These are phyloP conservation scores for Aspergillus aculeatus DNA, from an alignment of 2,329 filamentous ascomycete genomes.

Conservation along the genomic window DNA sequence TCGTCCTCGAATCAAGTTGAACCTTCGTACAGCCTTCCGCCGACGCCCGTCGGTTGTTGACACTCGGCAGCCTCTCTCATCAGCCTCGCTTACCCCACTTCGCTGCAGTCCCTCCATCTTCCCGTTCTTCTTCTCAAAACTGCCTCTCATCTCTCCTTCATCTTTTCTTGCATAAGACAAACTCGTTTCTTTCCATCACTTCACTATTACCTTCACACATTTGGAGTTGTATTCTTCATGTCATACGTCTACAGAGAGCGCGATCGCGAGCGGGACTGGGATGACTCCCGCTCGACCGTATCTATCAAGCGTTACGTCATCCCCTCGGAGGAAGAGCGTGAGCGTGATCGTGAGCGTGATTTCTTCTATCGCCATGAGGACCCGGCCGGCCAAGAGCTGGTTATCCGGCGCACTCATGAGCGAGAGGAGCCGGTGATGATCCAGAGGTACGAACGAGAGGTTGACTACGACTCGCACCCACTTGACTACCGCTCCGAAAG, in stretches of 20 bases:
- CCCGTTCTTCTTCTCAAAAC: neutral
- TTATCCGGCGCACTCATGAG: conserved; percentile 48
- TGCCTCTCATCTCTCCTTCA: conserved; percentile 2
- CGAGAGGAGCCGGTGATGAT: conserved; percentile 42
- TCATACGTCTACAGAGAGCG: conserved; percentile 41
- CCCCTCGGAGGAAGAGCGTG: conserved; percentile 39
- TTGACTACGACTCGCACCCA: conserved; percentile 46
- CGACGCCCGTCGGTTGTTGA: neutral
- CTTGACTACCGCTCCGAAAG: conserved; percentile 45
- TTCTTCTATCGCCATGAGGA: conserved; percentile 33
- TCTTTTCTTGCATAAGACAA: neutral
- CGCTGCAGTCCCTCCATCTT: conserved; percentile 10
- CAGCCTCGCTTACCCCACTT: conserved; percentile 16
- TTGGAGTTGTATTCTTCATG: conserved; percentile 15
- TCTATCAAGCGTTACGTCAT: conserved; percentile 59
- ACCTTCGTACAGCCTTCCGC: neutral
- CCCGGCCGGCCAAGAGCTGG: conserved; percentile 41
- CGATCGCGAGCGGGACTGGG: conserved; percentile 42
- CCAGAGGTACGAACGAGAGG: conserved; percentile 52
- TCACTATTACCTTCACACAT: neutral
- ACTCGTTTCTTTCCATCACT: conserved; percentile 4
- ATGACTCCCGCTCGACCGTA: conserved; percentile 42
- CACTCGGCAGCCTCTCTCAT: neutral
- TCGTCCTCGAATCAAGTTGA: neutral
- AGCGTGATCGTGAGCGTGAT: conserved; percentile 31